phyloP scores from a whole-genome alignment of 768 basidiomycete species.

The Macrocybe gigantea region DNA sequence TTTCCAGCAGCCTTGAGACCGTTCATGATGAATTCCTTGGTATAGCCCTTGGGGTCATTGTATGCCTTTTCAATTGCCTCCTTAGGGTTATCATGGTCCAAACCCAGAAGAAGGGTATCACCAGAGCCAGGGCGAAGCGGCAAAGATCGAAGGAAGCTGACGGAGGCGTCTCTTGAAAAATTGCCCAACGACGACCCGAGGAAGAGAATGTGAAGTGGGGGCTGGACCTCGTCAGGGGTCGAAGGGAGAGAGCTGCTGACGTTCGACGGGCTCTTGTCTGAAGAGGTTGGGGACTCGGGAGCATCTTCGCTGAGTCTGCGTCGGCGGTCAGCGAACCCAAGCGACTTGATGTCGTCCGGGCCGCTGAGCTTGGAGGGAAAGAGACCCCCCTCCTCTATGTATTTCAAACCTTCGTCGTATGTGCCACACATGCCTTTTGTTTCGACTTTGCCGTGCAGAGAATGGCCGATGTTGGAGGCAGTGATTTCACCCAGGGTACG shows the following conservation, averaged over 20 bases:
- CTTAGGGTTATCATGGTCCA: slow-evolving; percentile 78
- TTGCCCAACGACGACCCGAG: slow-evolving; percentile 92
- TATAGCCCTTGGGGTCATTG: slow-evolving; percentile 73
- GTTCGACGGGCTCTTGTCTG: slow-evolving; percentile 16
- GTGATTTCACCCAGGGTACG: slow-evolving; percentile 70
- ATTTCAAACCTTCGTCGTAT: slow-evolving; percentile 84
- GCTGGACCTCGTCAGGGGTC: slow-evolving; percentile 37
- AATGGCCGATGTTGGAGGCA: slow-evolving; percentile 53
- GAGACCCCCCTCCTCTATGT: slow-evolving; percentile 63
- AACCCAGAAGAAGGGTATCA: slow-evolving; percentile 85
- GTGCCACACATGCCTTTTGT: slow-evolving; percentile 88
- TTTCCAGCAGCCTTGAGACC: slow-evolving; percentile 67
- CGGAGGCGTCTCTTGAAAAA: slow-evolving; percentile 67
- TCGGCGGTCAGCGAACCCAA: slow-evolving; percentile 3
- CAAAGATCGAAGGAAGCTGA: slow-evolving; percentile 68
- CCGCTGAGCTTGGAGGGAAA: slow-evolving; percentile 13
- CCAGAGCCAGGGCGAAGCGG: slow-evolving; percentile 70
- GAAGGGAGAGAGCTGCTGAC: slow-evolving; percentile 30
- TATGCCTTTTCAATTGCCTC: slow-evolving; percentile 79
- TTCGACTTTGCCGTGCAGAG: slow-evolving; percentile 65
- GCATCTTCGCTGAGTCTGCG: background rate
- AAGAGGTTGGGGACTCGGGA: slow-evolving; percentile 32
- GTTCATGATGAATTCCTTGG: slow-evolving; percentile 80
- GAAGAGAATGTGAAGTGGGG: slow-evolving; percentile 80
- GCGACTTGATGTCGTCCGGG: slow-evolving; percentile 6